Evolutionary conservation across 495 filamentous ascomycete genomes (phyloP).

Genomic region (Aspergillus haitiensis): DNA sequence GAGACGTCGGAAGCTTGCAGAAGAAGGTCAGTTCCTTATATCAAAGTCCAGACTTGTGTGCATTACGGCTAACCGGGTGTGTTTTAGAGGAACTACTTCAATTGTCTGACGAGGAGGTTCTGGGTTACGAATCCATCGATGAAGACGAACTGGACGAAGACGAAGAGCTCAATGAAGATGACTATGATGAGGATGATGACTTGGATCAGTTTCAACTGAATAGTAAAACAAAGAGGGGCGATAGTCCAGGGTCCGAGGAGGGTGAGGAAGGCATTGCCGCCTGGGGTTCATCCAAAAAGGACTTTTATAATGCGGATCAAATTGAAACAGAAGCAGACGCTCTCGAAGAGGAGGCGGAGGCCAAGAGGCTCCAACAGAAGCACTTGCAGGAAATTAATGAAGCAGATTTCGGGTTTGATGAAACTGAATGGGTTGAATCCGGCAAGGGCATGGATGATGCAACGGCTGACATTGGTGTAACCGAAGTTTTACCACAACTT

Average conservation of each 20-base stretch:
- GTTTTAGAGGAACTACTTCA: conserved; percentile 58
- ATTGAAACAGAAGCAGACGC: conserved; percentile 93
- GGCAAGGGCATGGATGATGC: conserved; percentile 39
- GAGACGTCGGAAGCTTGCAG: conserved; percentile 63
- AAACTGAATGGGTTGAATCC: conserved; percentile 71
- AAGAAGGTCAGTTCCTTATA: conserved; percentile 53
- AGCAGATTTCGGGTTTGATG: conserved; percentile 89
- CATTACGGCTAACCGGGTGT: conserved; percentile 20
- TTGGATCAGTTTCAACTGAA: conserved; percentile 27
- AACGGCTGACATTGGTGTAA: conserved; percentile 56
- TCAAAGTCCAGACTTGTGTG: neutral
- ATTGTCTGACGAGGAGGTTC: conserved; percentile 84
- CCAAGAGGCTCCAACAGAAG: conserved; percentile 82
- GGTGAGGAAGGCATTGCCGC: conserved; percentile 71
- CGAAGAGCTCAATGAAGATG: conserved; percentile 45
- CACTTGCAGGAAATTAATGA: conserved; percentile 81
- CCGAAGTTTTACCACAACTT: conserved; percentile 78
- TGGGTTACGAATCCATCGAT: conserved; percentile 59
- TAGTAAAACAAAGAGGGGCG: conserved; percentile 29
- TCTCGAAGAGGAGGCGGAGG: conserved; percentile 87
- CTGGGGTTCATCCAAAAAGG: conserved; percentile 84
- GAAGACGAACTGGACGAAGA: conserved; percentile 56
- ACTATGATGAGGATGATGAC: conserved; percentile 40
- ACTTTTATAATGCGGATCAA: conserved; percentile 87
- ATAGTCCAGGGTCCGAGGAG: conserved; percentile 22